Evolutionary conservation across 2,329 filamentous ascomycete species (phyloP).

Genomic region (Basipetospora sp.): DNA sequence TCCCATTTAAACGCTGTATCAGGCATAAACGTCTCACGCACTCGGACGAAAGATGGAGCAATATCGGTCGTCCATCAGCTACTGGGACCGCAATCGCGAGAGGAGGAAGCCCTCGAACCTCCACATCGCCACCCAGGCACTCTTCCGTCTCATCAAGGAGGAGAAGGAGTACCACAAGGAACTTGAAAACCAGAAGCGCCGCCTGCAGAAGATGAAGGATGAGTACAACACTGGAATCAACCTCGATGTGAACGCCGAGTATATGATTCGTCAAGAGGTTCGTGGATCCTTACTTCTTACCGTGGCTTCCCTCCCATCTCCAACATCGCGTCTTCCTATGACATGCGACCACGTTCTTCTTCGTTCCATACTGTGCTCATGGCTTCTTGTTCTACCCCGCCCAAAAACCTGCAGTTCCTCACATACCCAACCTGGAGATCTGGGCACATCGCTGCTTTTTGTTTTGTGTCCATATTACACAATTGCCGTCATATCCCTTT

Average conservation of each 20-base stretch:
- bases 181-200: slow-evolving; percentile 56
- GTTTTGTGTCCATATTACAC: too few species aligned
- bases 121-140: slow-evolving; percentile 62
- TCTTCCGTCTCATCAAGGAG: slow-evolving; percentile 79
- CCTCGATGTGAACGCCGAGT: slow-evolving; percentile 62
- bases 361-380: neutral
- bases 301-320: slow-evolving; percentile 1
- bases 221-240: slow-evolving; percentile 34
- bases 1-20: too few species aligned
- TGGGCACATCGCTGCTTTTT: too few species aligned
- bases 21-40: too few species aligned
- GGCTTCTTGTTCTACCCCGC: neutral
- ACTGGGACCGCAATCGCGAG: neutral
- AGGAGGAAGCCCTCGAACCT: slow-evolving; percentile 45
- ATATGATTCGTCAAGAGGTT: slow-evolving; percentile 75
- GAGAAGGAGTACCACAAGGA: slow-evolving; percentile 83
- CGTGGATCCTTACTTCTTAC: too few species aligned
- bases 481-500: too few species aligned
- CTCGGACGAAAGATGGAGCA: neutral
- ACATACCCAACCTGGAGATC: too few species aligned
- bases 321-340: too few species aligned
- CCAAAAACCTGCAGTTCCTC: neutral
- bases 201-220: slow-evolving; percentile 45
- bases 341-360: too few species aligned
- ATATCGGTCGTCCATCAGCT: neutral